A percentile compares a stretch with the other conserved stretches of the same genome.
phyloP scores from a whole-genome alignment of 1,139 yeast genomes.

The Nakaseomyces uthaithaninus region DNA sequence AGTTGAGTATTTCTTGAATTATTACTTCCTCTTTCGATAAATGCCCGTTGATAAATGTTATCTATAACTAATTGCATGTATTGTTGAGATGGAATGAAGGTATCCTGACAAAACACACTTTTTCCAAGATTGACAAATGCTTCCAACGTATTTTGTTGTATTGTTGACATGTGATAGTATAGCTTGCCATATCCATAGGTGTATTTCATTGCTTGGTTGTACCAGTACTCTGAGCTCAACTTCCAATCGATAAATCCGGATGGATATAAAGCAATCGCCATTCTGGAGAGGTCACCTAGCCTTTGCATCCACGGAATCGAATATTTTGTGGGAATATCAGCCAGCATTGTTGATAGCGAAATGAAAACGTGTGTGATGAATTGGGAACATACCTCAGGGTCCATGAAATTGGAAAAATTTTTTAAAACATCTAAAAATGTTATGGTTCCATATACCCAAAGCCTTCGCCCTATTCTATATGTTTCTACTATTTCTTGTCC shows the following conservation, averaged over 20 bases:
- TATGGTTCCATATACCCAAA: conserved; percentile 81
- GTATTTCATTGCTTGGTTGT: conserved; percentile 57
- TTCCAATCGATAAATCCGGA: conserved; percentile 78
- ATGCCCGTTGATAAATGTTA: conserved; percentile 66
- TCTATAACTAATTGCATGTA: conserved; percentile 69
- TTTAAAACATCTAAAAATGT: conserved; percentile 72
- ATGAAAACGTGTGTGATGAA: conserved; percentile 37
- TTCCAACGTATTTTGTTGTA: conserved; percentile 70
- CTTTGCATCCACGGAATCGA: conserved; percentile 73
- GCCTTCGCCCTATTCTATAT: conserved; percentile 65
- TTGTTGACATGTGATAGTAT: conserved; percentile 76
- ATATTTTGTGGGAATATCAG: conserved; percentile 40
- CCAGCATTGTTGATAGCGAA: conserved; percentile 41
- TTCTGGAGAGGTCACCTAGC: conserved; percentile 67
- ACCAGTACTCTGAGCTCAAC: conserved; percentile 71
- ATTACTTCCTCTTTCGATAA: conserved; percentile 33
- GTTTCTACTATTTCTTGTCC: conserved; percentile 68
- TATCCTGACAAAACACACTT: conserved; percentile 69
- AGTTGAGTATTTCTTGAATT: conserved; percentile 27
- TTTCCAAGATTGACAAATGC: conserved; percentile 73
- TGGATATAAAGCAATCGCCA: conserved; percentile 76
- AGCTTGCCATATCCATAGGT: conserved; percentile 74
- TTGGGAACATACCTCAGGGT: conserved; percentile 38
- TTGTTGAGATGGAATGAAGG: conserved; percentile 74
- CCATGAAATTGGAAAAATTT: conserved; percentile 49